Conservation (phyloP, 2,329 filamentous ascomycete genomes). For the Penicillium freii region DNA sequence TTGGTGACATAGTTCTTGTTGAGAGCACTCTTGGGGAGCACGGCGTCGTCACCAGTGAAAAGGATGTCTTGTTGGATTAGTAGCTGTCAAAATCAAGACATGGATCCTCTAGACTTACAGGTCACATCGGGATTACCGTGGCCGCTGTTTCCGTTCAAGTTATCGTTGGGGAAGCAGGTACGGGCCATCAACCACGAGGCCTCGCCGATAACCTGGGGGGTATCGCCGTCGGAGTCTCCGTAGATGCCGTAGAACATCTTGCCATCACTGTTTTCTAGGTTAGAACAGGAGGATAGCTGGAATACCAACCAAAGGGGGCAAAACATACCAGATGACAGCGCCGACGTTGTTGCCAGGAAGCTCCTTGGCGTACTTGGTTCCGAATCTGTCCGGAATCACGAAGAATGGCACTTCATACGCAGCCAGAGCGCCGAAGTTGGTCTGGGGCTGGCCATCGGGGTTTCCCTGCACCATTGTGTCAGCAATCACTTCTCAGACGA, state of each 20-base stretch:
- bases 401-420: slow-evolving; percentile 35
- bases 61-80: slow-evolving; percentile 26
- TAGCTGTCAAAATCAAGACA: not conserved
- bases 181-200: slow-evolving; percentile 38
- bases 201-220: slow-evolving; percentile 32
- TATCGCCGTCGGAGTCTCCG: slow-evolving; percentile 32
- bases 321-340: slow-evolving; percentile 31
- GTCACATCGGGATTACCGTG: slow-evolving; percentile 31
- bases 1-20: slow-evolving; percentile 24
- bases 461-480: slow-evolving; percentile 24
- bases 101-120: slow-evolving; percentile 18
- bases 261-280: slow-evolving; percentile 19
- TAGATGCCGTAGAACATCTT: slow-evolving; percentile 37
- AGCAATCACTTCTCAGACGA: not conserved
- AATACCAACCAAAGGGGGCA: no score
- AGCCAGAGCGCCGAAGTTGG: slow-evolving; percentile 31
- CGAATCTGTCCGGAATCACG: slow-evolving; percentile 33
- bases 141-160: slow-evolving; percentile 28
- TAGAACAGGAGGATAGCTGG: not conserved
- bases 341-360: slow-evolving; percentile 31
- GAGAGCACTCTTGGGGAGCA: slow-evolving; percentile 27
- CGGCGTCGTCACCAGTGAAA: slow-evolving; percentile 29
- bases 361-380: slow-evolving; percentile 14
- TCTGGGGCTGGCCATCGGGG: slow-evolving; percentile 25
- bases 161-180: slow-evolving; percentile 32